These are phyloP conservation scores for Zymoseptoria brevis DNA, from an alignment of 2,329 filamentous ascomycete genomes.

Conservation along the genomic window DNA sequence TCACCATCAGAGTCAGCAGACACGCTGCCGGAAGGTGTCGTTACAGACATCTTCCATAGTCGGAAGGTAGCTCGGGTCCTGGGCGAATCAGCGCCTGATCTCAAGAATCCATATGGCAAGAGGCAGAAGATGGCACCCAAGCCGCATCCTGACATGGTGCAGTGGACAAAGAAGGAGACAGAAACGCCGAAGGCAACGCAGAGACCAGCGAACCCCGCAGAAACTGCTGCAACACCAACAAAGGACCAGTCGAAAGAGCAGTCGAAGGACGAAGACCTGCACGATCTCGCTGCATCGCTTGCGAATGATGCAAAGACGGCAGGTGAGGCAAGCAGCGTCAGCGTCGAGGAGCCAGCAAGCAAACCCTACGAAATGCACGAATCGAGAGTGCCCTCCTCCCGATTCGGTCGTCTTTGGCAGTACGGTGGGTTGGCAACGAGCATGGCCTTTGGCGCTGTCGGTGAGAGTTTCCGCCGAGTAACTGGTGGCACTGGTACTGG, in stretches of 20 bases:
- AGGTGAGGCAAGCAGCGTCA: neutral
- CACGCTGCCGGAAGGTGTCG: slow-evolving; percentile 49
- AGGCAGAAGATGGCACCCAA: slow-evolving; percentile 24
- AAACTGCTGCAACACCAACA: neutral
- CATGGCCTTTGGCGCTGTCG: slow-evolving; percentile 88
- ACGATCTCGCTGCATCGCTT: slow-evolving; percentile 30
- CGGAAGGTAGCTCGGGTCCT: slow-evolving; percentile 50
- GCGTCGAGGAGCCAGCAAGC: slow-evolving; percentile 1
- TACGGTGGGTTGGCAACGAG: slow-evolving; percentile 88
- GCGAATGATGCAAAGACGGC: slow-evolving; percentile 28
- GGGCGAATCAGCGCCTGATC: slow-evolving; percentile 26
- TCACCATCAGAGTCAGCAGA: slow-evolving; percentile 24
- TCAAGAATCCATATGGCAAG: slow-evolving; percentile 31
- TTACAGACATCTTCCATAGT: slow-evolving; percentile 56
- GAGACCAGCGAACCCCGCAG: neutral
- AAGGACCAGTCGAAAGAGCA: neutral
- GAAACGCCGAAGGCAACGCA: slow-evolving; percentile 3
- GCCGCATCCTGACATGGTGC: slow-evolving; percentile 29
- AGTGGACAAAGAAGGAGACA: slow-evolving; percentile 18
- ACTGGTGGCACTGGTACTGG: slow-evolving; percentile 57
- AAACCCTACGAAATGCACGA: slow-evolving; percentile 65
- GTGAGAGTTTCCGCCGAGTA: slow-evolving; percentile 72
- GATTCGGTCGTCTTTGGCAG: slow-evolving; percentile 84
- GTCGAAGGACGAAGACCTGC: slow-evolving; percentile 29
- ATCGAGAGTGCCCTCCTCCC: slow-evolving; percentile 81